Evolutionary conservation across 2,329 filamentous ascomycete species (phyloP).

Genomic region (Truncatella angustata): DNA sequence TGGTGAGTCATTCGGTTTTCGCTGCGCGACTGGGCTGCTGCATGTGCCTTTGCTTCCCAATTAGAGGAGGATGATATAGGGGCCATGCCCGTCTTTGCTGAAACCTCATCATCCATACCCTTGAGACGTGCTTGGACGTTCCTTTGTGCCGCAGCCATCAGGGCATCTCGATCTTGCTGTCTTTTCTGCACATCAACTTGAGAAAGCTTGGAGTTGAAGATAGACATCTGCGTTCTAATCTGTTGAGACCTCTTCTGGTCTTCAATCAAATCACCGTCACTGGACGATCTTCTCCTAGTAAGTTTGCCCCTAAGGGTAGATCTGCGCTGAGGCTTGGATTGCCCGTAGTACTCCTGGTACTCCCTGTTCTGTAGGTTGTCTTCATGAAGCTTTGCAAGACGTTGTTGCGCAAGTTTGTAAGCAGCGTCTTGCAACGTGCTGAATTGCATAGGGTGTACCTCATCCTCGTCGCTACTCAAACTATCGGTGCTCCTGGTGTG

Average conservation of each 20-base stretch:
- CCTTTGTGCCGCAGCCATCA: constrained; percentile 77
- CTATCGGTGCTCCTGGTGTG: constrained; percentile 29
- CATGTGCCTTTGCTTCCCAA: constrained; percentile 76
- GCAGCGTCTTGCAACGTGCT: constrained; percentile 80
- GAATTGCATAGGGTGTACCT: constrained; percentile 49
- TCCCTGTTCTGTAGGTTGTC: constrained; percentile 62
- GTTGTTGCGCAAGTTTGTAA: constrained; percentile 80
- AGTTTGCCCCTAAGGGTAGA: constrained; percentile 54
- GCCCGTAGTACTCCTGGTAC: constrained; percentile 75
- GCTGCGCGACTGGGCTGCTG: constrained; percentile 64
- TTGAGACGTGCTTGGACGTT: constrained; percentile 81
- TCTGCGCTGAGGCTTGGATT: constrained; percentile 34
- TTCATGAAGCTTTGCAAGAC: constrained; percentile 75
- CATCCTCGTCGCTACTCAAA: constrained; percentile 34
- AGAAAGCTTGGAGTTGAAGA: constrained; percentile 66
- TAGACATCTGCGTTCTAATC: constrained; percentile 76
- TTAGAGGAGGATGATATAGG: constrained; percentile 67
- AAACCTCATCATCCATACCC: constrained; percentile 79
- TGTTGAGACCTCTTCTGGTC: constrained; percentile 69
- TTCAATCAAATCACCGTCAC: constrained; percentile 60
- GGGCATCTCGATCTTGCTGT: constrained; percentile 68
- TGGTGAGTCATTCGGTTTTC: constrained; percentile 56
- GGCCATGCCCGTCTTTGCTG: constrained; percentile 71
- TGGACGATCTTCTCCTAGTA: constrained; percentile 64
- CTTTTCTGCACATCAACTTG: constrained; percentile 73